Conservation (phyloP, 495 filamentous ascomycete genomes). For the Neurospora sp. region DNA sequence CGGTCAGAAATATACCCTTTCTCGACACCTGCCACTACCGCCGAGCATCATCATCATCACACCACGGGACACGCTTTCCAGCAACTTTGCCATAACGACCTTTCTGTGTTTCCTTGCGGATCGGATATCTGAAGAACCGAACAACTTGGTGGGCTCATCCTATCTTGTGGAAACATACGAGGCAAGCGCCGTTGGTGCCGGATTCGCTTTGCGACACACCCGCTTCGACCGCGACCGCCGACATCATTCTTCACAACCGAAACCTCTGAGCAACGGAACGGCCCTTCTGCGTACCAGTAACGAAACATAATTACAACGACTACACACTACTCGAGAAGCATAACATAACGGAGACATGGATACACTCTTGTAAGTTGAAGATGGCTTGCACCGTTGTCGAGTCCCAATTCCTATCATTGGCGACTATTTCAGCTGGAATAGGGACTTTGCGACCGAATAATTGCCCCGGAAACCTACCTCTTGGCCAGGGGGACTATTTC, state of each 20-base stretch:
- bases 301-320: background rate
- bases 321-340: background rate
- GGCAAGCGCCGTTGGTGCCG: background rate
- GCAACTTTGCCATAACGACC: background rate
- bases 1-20: background rate
- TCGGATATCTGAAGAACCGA: background rate
- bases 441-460: background rate
- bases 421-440: background rate
- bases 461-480: background rate
- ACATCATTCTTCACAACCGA: background rate
- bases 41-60: background rate
- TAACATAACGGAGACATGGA: conserved; percentile 46
- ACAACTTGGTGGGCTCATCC: background rate
- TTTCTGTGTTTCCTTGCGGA: background rate
- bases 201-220: background rate
- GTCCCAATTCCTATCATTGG: background rate
- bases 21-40: background rate
- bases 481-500: conserved; percentile 3
- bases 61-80: background rate
- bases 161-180: background rate
- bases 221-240: background rate
- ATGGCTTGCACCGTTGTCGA: background rate
- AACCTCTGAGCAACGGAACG: background rate
- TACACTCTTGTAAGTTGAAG: conserved; percentile 60
- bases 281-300: background rate